phyloP scores from a whole-genome alignment of 768 basidiomycete species.

The Russula dissimulans region DNA sequence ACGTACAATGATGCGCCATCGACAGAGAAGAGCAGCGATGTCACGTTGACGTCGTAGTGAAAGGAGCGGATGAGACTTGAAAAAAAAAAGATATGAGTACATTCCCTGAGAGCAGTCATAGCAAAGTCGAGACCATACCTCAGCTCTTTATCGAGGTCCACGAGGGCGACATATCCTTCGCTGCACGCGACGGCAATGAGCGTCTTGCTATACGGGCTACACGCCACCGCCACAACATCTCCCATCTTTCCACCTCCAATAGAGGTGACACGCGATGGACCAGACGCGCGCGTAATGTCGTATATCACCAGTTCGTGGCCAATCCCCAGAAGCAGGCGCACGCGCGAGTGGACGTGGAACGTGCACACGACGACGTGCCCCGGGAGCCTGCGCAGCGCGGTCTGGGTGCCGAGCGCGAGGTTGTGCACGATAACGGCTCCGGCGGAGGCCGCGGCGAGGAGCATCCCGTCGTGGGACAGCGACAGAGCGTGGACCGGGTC shows the following conservation, averaged over 20 bases:
- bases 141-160: slow-evolving; percentile 71
- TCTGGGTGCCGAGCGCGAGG: slow-evolving; percentile 43
- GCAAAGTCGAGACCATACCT: slow-evolving; percentile 34
- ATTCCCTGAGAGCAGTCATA: neutral
- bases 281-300: slow-evolving; percentile 49
- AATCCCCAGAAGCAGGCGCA: slow-evolving; percentile 46
- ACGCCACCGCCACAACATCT: slow-evolving; percentile 46
- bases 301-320: slow-evolving; percentile 50
- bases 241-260: slow-evolving; percentile 38
- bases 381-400: slow-evolving; percentile 46
- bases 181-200: slow-evolving; percentile 50
- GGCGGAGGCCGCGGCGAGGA: slow-evolving; percentile 49
- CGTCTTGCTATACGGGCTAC: slow-evolving; percentile 72
- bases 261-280: slow-evolving; percentile 43
- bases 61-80: slow-evolving; percentile 52
- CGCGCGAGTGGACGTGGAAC: slow-evolving; percentile 59
- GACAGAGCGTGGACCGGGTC: slow-evolving; percentile 42
- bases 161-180: slow-evolving; percentile 44
- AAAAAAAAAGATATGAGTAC: neutral
- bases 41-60: slow-evolving; percentile 42
- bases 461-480: slow-evolving; percentile 45
- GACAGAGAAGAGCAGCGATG: slow-evolving; percentile 56
- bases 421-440: slow-evolving; percentile 52
- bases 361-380: slow-evolving; percentile 38
- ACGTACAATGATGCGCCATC: slow-evolving; percentile 61